Percentiles rank a stretch among this genome's conserved stretches.
Evolutionary conservation across 1,139 yeast genomes (phyloP).

Genomic region (Hyphopichia buzzinii): DNA sequence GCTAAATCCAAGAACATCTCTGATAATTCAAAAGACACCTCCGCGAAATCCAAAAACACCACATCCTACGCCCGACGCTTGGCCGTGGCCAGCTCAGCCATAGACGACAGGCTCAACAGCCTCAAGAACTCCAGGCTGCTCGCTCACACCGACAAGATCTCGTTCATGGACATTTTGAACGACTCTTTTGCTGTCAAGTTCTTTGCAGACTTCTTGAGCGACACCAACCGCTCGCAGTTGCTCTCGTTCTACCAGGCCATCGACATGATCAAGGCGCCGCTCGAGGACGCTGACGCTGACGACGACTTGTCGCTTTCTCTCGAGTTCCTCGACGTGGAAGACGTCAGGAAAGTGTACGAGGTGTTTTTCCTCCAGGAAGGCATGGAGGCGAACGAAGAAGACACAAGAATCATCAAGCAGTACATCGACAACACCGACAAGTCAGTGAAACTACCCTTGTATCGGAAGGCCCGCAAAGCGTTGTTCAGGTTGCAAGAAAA

Average conservation of each 20-base stretch:
- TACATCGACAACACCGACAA: slow-evolving; percentile 19
- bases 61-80: slow-evolving; percentile 10
- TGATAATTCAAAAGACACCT: too few species aligned
- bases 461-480: slow-evolving; percentile 52
- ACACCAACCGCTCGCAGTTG: slow-evolving; percentile 37
- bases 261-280: slow-evolving; percentile 68
- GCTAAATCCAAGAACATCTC: neutral
- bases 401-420: slow-evolving; percentile 26
- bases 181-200: slow-evolving; percentile 47
- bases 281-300: slow-evolving; percentile 45
- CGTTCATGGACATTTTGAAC: slow-evolving; percentile 18
- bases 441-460: slow-evolving; percentile 16
- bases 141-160: slow-evolving; percentile 5
- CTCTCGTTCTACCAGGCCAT: slow-evolving; percentile 68
- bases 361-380: slow-evolving; percentile 40
- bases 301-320: slow-evolving; percentile 27
- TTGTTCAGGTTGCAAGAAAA: slow-evolving; percentile 57
- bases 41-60: neutral
- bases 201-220: slow-evolving; percentile 59
- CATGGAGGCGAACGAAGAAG: slow-evolving; percentile 23
- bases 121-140: slow-evolving; percentile 3
- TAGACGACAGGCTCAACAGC: slow-evolving; percentile 9
- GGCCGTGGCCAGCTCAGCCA: slow-evolving; percentile 9
- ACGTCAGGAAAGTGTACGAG: slow-evolving; percentile 45
- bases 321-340: slow-evolving; percentile 45